Percentiles rank a stretch among this genome's conserved stretches.
phyloP scores from a whole-genome alignment of 176 grass and related monocot genomes.

The Olyra latifolia region DNA sequence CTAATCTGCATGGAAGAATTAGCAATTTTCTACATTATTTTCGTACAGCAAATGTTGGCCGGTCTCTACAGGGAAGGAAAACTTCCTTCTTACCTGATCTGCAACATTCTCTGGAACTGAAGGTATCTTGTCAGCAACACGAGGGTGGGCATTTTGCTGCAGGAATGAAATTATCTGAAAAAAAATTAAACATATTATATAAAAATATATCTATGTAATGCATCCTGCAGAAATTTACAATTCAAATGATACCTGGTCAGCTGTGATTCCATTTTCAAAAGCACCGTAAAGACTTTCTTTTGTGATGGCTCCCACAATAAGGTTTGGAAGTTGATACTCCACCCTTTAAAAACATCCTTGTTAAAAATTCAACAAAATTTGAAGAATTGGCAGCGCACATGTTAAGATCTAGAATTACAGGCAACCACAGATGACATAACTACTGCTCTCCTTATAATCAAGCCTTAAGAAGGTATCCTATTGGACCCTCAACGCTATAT shows the following conservation, averaged over 20 bases:
- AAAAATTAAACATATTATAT: background rate
- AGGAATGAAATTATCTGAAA: constrained; percentile 90
- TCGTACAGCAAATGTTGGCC: background rate
- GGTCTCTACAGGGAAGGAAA: background rate
- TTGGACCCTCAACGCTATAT: background rate
- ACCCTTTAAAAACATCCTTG: constrained; percentile 45
- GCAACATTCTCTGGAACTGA: constrained; percentile 72
- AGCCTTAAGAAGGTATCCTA: background rate
- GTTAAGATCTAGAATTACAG: background rate
- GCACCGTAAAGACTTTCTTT: constrained; percentile 96
- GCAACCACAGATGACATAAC: constrained; percentile 8
- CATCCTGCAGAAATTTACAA: background rate
- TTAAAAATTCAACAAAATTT: constrained; percentile 22
- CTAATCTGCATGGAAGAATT: constrained; percentile 61
- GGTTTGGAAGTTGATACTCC: constrained; percentile 94
- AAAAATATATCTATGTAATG: background rate
- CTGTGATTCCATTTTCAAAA: constrained; percentile 91
- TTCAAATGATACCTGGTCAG: constrained; percentile 68
- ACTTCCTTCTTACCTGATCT: constrained; percentile 59
- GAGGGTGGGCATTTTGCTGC: constrained; percentile 86
- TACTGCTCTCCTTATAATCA: background rate
- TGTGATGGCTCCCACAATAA: constrained; percentile 85
- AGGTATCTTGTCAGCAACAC: constrained; percentile 75
- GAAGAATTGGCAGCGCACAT: background rate
- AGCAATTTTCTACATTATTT: background rate